A percentile compares a stretch with the other conserved stretches of the same genome.
phyloP scores from a whole-genome alignment of 169 alveolate genomes.

The Plasmodium fragile region DNA sequence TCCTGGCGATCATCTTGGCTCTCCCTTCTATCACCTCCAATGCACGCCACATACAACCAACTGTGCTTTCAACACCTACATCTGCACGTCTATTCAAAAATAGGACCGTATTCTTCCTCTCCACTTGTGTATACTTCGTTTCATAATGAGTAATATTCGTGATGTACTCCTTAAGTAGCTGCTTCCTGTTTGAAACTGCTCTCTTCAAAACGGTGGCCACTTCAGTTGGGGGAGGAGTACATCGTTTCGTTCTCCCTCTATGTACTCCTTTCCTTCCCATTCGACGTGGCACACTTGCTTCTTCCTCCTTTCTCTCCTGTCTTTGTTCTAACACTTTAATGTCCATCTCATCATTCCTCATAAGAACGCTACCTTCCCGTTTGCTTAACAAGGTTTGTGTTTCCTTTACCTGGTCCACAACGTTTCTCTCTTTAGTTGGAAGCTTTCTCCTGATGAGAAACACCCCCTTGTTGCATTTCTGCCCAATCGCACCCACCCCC shows the following conservation, averaged over 20 bases:
- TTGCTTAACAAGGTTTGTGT: not conserved
- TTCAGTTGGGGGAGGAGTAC: not conserved
- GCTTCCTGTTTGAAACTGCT: not conserved
- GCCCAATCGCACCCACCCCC: not conserved
- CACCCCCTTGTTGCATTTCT: not conserved
- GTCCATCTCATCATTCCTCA: not conserved
- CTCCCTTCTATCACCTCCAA: not conserved
- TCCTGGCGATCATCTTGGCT: not conserved
- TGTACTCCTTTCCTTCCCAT: not conserved
- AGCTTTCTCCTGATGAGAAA: not conserved
- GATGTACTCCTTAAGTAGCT: not conserved
- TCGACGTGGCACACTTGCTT: not conserved
- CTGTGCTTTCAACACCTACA: not conserved
- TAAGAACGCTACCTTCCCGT: not conserved
- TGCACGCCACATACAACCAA: not conserved
- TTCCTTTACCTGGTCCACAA: not conserved
- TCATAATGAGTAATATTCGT: not conserved
- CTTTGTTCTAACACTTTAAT: not conserved
- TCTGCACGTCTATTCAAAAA: not conserved
- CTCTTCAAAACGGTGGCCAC: not conserved
- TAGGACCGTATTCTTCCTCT: not conserved
- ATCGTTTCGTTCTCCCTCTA: not conserved
- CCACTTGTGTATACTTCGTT: not conserved
- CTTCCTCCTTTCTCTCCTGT: not conserved
- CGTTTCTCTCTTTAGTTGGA: not conserved